Evolutionary conservation across 2,329 filamentous ascomycete species (phyloP).

Genomic region (Penicillium sp.): DNA sequence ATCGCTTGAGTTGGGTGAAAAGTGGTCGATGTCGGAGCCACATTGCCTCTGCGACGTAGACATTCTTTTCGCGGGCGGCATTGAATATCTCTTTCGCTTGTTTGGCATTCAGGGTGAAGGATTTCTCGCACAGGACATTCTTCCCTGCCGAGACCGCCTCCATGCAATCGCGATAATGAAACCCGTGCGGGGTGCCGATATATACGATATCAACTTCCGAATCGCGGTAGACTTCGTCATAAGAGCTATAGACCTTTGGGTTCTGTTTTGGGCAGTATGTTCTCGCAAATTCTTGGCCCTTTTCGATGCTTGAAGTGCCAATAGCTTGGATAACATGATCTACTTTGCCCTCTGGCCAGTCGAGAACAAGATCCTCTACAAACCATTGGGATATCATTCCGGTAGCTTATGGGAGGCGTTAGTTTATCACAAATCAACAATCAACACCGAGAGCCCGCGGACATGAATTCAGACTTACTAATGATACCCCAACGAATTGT

Average conservation of each 20-base stretch:
- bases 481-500: neutral
- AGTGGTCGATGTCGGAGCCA: constrained; percentile 14
- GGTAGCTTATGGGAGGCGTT: neutral
- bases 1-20: neutral
- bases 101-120: constrained; percentile 27
- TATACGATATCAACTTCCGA: constrained; percentile 50
- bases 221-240: constrained; percentile 15
- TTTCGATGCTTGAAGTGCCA: neutral
- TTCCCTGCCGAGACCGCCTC: constrained; percentile 29
- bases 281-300: neutral
- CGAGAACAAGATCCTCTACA: neutral
- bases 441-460: neutral
- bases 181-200: constrained; percentile 45
- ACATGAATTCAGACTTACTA: neutral
- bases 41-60: constrained; percentile 52
- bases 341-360: neutral
- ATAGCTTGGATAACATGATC: constrained; percentile 1
- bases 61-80: constrained; percentile 34
- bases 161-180: constrained; percentile 48
- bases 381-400: constrained; percentile 1
- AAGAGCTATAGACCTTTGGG: constrained; percentile 3
- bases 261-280: neutral
- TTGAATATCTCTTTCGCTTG: constrained; percentile 48
- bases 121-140: constrained; percentile 32
- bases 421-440: neutral